Evolutionary conservation across 441 rosid genomes (phyloP).

Genomic region (Corymbia citriodora): DNA sequence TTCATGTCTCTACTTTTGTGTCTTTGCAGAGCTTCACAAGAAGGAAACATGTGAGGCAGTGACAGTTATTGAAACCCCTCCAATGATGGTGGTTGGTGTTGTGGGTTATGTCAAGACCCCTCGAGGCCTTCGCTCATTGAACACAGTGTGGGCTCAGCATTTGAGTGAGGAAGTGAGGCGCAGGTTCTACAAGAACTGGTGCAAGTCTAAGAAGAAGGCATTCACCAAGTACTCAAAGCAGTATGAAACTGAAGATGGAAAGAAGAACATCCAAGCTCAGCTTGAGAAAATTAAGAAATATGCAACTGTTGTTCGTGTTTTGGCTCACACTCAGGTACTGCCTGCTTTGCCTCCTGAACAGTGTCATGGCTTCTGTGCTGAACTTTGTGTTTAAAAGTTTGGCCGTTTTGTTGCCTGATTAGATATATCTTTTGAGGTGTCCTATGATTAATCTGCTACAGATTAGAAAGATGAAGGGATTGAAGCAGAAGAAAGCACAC

Average conservation of each 20-base stretch:
- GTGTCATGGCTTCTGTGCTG: neutral
- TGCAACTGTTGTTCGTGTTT: no score
- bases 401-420: neutral
- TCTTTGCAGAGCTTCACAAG: slow-evolving; percentile 4
- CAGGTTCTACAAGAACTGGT: slow-evolving; percentile 3
- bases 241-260: neutral
- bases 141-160: slow-evolving; percentile 4
- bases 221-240: neutral
- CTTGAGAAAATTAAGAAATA: neutral
- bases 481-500: slow-evolving; percentile 2
- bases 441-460: neutral
- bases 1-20: neutral
- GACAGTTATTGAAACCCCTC: neutral
- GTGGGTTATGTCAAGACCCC: slow-evolving; percentile 3
- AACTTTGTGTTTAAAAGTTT: neutral
- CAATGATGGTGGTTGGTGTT: neutral
- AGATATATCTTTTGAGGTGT: neutral
- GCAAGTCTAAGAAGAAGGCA: slow-evolving; percentile 3
- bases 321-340: neutral
- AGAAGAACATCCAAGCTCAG: neutral
- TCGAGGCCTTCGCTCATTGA: neutral
- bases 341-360: neutral
- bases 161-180: slow-evolving; percentile 1
- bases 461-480: slow-evolving; percentile 2
- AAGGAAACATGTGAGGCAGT: slow-evolving; percentile 4